Evolutionary conservation across 805 yeast species (phyloP), one percentile per base, ranked within the genome.

Genomic region (Zygosaccharomyces kombuchaensis): DNA sequence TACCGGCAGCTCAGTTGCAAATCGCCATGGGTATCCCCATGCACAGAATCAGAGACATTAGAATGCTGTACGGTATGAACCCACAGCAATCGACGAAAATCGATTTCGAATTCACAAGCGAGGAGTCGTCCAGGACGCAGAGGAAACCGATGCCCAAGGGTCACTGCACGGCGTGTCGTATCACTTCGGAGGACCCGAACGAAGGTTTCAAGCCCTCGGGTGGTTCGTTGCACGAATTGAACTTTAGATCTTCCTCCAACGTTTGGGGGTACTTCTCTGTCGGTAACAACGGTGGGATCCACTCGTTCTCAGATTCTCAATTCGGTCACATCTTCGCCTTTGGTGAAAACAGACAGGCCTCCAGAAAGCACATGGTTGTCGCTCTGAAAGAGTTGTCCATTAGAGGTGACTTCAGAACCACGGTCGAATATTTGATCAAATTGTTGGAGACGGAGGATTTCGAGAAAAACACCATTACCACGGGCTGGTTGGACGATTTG

Each of bases 191-290:
- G 71, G 99, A 93, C 71, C 99, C 99, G 40, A 95, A 96, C 64
- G 97, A 91, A 73, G 99, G 99, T 40, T 93, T 93, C 79, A 93
- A 93, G 70, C 99, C 99, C 44, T 87, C 96, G 34, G 95, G 96
- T 63, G 99, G 99, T 73, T 81, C 89, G 44, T 77, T 93, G 71
- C 96, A 90, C 58, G 99, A 93, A 69, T 80, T 93, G 67, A 95
- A 93, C 66, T 91, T 93, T 77, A 78, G 98, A 67, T 95, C 99
- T 3, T 84, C 95, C 29, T 89, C 97, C 8, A 91, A 93, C 59
- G 99, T 95, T 40, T 93, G 99, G 99, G 99, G 99, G 74, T 93
- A 93, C 68, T 93, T 93, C 79, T 88, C 96, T 14, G 98, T 93
- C 44, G 88, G 93, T 57, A 89, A 87, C 71, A 91, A 87, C 67